Conservation (phyloP, 1,139 yeast species). For the Torulaspora globosa region DNA sequence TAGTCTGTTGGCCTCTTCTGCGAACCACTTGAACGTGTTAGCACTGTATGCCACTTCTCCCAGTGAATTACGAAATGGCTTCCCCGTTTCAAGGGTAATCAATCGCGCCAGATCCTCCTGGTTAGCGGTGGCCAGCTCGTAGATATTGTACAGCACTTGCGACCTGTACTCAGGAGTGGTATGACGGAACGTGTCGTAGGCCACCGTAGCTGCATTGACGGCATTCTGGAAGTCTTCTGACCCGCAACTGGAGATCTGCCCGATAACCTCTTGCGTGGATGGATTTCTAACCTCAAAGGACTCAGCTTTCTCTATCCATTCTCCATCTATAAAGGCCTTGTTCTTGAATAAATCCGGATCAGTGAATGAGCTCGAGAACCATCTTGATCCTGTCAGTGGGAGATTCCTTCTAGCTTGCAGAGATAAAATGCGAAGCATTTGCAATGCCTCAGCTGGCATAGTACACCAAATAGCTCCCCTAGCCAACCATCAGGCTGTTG, state of each 20-base stretch:
- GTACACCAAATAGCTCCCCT: not conserved
- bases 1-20: conserved; percentile 41
- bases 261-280: conserved; percentile 41
- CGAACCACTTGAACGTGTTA: conserved; percentile 41
- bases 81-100: conserved; percentile 40
- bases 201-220: conserved; percentile 40
- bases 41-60: conserved; percentile 41
- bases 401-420: not conserved
- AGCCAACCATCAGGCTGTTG: not conserved
- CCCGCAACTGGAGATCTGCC: conserved; percentile 42
- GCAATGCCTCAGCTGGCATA: not conserved
- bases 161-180: conserved; percentile 44
- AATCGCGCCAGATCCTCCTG: conserved; percentile 38
- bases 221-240: conserved; percentile 41
- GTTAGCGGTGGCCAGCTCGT: conserved; percentile 34
- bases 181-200: conserved; percentile 41
- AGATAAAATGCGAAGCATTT: conserved; percentile 2
- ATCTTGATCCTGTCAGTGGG: not conserved
- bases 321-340: conserved; percentile 45
- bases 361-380: conserved; percentile 25
- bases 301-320: conserved; percentile 42
- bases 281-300: conserved; percentile 48
- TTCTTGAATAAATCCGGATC: conserved; percentile 41
- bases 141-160: conserved; percentile 39
- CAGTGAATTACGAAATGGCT: conserved; percentile 38